Percentiles rank a stretch among this genome's conserved stretches.
Conservation (phyloP, 352 stramenopile species). For the Globisporangium takayamanum region DNA sequence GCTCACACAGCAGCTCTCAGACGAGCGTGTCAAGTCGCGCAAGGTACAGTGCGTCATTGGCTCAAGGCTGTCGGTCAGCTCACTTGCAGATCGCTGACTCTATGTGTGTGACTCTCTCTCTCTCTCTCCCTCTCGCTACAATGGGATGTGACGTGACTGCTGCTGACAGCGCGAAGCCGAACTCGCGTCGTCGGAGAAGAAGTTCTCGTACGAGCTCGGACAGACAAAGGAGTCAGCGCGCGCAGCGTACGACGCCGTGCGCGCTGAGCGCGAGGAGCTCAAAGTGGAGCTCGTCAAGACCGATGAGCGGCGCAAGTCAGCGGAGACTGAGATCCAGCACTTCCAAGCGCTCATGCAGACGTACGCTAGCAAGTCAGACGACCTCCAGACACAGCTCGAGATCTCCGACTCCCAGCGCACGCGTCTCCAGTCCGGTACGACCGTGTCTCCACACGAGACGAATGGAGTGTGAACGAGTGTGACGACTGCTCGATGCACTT, state of each 20-base stretch:
- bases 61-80: too few species aligned
- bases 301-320: slow-evolving; percentile 36
- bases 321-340: slow-evolving; percentile 43
- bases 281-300: slow-evolving; percentile 45
- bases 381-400: slow-evolving; percentile 43
- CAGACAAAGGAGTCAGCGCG: slow-evolving; percentile 63
- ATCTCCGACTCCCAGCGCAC: slow-evolving; percentile 33
- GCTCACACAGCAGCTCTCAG: slow-evolving; percentile 53
- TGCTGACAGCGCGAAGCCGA: slow-evolving; percentile 35
- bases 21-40: slow-evolving; percentile 39
- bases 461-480: background rate
- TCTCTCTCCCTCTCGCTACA: slow-evolving; percentile 1
- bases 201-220: slow-evolving; percentile 56
- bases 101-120: background rate
- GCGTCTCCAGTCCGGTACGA: slow-evolving; percentile 27
- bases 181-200: slow-evolving; percentile 47
- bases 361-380: slow-evolving; percentile 44
- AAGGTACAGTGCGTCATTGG: slow-evolving; percentile 24
- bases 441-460: background rate
- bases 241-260: slow-evolving; percentile 56
- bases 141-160: background rate
- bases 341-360: slow-evolving; percentile 42
- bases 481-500: background rate
- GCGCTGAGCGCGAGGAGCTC: slow-evolving; percentile 52
- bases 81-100: background rate